phyloP scores from a whole-genome alignment of 306 rosid genomes.

The Boehmeria nivea region DNA sequence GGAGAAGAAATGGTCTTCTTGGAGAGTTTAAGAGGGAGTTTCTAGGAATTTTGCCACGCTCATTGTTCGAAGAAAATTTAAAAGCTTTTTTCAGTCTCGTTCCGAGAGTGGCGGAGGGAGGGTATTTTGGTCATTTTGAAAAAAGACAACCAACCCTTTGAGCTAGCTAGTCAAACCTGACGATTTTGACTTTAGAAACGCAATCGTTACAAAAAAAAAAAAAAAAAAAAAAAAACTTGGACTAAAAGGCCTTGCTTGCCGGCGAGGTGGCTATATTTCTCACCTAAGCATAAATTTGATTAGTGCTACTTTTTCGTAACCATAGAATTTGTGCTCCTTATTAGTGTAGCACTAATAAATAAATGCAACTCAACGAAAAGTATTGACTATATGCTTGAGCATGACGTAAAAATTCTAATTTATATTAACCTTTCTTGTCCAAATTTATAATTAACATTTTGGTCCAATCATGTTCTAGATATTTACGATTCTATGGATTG shows the following conservation, averaged over 20 bases:
- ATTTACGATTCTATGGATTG: no score
- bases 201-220: background rate
- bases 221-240: background rate
- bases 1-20: background rate
- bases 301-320: no score
- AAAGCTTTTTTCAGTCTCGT: background rate
- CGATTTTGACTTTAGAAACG: slow-evolving; percentile 27
- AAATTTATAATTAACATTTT: no score
- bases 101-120: background rate
- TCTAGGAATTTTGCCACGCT: background rate
- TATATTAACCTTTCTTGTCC: no score
- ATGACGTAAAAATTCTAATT: no score
- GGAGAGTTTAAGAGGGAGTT: background rate
- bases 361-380: no score
- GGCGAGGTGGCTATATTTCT: background rate
- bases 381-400: no score
- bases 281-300: background rate
- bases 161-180: slow-evolving; percentile 2
- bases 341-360: no score
- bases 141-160: background rate
- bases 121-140: background rate
- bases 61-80: no score
- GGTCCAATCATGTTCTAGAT: no score
- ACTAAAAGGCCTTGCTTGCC: background rate
- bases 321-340: no score